Evolutionary conservation across 371 early-diverging fungal genomes (phyloP).

Genomic region (Basidiobolus meristosporus): DNA sequence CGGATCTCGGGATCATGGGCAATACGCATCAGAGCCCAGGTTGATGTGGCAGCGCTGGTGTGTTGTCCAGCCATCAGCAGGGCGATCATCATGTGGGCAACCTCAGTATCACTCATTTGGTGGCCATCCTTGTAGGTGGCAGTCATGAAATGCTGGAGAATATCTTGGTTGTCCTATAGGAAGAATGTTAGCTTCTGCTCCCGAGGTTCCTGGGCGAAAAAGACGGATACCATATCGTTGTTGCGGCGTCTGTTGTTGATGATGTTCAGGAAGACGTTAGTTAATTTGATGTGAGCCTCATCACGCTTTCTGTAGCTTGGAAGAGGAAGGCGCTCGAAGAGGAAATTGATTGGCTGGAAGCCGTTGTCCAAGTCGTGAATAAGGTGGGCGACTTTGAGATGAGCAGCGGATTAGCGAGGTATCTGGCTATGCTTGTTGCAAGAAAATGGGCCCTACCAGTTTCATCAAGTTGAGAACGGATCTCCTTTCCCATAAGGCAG

Average conservation of each 20-base stretch:
- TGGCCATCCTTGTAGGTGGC: constrained; percentile 76
- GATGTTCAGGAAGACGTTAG: constrained; percentile 56
- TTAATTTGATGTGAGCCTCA: constrained; percentile 65
- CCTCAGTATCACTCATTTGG: constrained; percentile 46
- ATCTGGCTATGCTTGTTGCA: constrained; percentile 88
- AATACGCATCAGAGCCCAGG: constrained; percentile 81
- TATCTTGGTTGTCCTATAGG: too few relatives aligned
- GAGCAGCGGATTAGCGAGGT: too few relatives aligned
- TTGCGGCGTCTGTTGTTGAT: constrained; percentile 52
- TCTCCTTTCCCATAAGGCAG: constrained; percentile 85
- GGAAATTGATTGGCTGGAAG: constrained; percentile 85
- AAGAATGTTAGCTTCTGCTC: too few relatives aligned
- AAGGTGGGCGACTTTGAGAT: too few relatives aligned
- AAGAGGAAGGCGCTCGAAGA: constrained; percentile 67
- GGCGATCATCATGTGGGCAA: too few relatives aligned
- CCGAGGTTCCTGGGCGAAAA: too few relatives aligned
- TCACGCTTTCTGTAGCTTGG: constrained; percentile 70
- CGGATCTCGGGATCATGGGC: constrained; percentile 73
- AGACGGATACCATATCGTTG: too few relatives aligned
- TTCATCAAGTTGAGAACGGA: constrained; percentile 65
- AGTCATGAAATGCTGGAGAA: constrained; percentile 69
- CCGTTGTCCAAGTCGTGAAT: too few relatives aligned
- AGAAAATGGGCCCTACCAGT: constrained; percentile 71
- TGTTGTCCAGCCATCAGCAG: constrained; percentile 93
- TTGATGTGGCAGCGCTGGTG: constrained; percentile 78